Base-by-base conservation (phyloP, 1,284 basidiomycete species). In the Tremellales sp. region DNA sequence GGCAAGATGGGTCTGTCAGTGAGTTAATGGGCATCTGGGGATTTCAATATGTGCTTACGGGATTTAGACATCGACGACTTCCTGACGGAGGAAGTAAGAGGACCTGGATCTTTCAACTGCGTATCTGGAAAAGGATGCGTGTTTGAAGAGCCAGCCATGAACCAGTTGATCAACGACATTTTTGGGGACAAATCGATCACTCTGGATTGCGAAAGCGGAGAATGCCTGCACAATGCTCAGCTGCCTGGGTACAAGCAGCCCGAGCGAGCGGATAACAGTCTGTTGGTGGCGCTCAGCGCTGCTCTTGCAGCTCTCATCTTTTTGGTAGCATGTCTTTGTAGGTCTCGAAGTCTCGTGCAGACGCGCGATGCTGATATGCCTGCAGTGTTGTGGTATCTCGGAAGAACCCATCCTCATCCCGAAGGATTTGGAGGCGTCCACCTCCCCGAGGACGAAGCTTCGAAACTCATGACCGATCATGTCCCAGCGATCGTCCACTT, bases 131-230 rank as follows among this genome's bases (percentile, higher is more conserved):
- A 78, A 56, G 68, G 75, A 45, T 97, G 93, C 74, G 81, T 78
- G 51, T 98, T 98, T 62, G 85, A 92, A 66, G 94, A 98, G 63
- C 89, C 90, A 0, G 90, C 87, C 0, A 97, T 97, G 94, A 95
- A 97, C 66, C 78, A 84, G 28, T 79, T 98, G 41, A 97, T 98
- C 70, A 82, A 85, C 62, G 84, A 86, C 56, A 84, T 98, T 55
- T 97, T 98, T 60, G 94, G 89, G 7, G 94, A 98, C 69, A 77
- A 76, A 1, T 86, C 84, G 61, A 98, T 98, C 68, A 86, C 87
- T 3, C 78, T 97, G 43, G 72, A 84, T 38, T 98, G 94, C 62
- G 76, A 86, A 1, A 84, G 87, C 8, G 94, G 94, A 25, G 94
- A 97, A 73, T 97, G 94, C 66, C 70, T 98, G 63, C 90, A 95